phyloP scores from a whole-genome alignment of 495 filamentous ascomycete genomes.

The Talaromyces ruber region DNA sequence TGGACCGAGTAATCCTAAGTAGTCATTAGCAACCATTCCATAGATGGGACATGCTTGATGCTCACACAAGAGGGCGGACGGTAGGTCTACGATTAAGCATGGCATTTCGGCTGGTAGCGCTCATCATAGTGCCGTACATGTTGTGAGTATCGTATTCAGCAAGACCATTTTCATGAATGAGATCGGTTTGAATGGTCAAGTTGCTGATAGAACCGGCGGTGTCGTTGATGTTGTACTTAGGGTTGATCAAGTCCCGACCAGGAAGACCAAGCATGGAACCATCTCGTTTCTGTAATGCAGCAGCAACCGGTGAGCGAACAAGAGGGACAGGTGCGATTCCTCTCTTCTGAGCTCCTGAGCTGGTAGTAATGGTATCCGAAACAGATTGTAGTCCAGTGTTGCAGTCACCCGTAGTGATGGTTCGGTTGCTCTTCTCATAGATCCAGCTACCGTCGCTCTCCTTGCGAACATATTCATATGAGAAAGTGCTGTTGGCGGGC shows the following conservation, averaged over 20 bases:
- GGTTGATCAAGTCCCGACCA: slow-evolving; percentile 57
- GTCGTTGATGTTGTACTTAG: slow-evolving; percentile 70
- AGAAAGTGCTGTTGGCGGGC: slow-evolving; percentile 39
- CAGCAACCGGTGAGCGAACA: neutral
- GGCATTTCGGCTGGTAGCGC: slow-evolving; percentile 50
- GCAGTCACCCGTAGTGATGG: slow-evolving; percentile 5
- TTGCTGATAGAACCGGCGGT: slow-evolving; percentile 60
- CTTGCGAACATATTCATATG: slow-evolving; percentile 63
- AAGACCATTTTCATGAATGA: slow-evolving; percentile 62
- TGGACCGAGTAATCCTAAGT: slow-evolving; percentile 65
- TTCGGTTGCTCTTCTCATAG: slow-evolving; percentile 5
- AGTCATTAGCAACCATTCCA: neutral
- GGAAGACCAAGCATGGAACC: slow-evolving; percentile 41
- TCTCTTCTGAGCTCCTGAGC: slow-evolving; percentile 6
- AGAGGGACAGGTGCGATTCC: neutral
- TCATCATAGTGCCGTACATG: slow-evolving; percentile 85
- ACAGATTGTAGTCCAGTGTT: slow-evolving; percentile 1
- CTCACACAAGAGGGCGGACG: slow-evolving; percentile 54
- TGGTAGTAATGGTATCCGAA: neutral
- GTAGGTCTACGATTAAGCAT: slow-evolving; percentile 62
- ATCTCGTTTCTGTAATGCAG: slow-evolving; percentile 4
- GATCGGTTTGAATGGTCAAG: slow-evolving; percentile 65
- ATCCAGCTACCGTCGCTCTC: slow-evolving; percentile 33
- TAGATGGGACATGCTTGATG: neutral
- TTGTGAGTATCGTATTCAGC: slow-evolving; percentile 80